Evolutionary conservation across 1,284 basidiomycete species (phyloP).

Genomic region (Anthracocystis setariae): DNA sequence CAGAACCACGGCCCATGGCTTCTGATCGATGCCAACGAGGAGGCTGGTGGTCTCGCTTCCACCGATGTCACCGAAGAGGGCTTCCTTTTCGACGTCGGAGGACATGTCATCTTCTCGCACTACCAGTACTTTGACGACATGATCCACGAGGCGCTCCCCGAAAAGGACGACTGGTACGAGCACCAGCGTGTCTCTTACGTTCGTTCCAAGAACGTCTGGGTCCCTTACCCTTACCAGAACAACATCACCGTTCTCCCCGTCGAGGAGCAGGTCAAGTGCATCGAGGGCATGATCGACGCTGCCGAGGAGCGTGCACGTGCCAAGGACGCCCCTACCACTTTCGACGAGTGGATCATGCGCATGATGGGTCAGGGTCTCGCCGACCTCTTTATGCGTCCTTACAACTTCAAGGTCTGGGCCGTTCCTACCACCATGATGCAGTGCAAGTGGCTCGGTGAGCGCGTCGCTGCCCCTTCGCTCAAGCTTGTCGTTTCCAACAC

Average conservation of each 20-base stretch:
- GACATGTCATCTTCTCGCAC: slow-evolving; percentile 73
- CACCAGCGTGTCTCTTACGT: slow-evolving; percentile 73
- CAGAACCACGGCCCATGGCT: slow-evolving; percentile 69
- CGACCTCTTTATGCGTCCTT: slow-evolving; percentile 72
- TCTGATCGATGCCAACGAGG: slow-evolving; percentile 69
- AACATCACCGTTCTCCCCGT: slow-evolving; percentile 71
- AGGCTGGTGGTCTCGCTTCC: slow-evolving; percentile 71
- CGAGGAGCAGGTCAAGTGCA: slow-evolving; percentile 70
- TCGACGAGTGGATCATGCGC: slow-evolving; percentile 72
- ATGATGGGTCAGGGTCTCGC: slow-evolving; percentile 71
- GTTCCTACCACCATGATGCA: slow-evolving; percentile 72
- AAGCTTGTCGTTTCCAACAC: slow-evolving; percentile 71
- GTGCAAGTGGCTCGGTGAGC: slow-evolving; percentile 73
- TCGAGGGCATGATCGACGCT: slow-evolving; percentile 72
- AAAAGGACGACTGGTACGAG: slow-evolving; percentile 70
- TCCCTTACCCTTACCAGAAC: slow-evolving; percentile 71
- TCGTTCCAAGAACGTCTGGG: slow-evolving; percentile 70
- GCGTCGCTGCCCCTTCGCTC: slow-evolving; percentile 71
- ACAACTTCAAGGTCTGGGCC: slow-evolving; percentile 73
- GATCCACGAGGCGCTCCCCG: slow-evolving; percentile 70
- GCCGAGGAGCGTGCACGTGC: slow-evolving; percentile 66
- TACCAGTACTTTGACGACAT: slow-evolving; percentile 72
- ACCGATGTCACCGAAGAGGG: slow-evolving; percentile 71
- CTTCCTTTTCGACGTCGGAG: slow-evolving; percentile 72
- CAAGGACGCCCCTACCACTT: slow-evolving; percentile 68